Conservation (phyloP, 2,329 filamentous ascomycete genomes). For the Amauroascus niger region DNA sequence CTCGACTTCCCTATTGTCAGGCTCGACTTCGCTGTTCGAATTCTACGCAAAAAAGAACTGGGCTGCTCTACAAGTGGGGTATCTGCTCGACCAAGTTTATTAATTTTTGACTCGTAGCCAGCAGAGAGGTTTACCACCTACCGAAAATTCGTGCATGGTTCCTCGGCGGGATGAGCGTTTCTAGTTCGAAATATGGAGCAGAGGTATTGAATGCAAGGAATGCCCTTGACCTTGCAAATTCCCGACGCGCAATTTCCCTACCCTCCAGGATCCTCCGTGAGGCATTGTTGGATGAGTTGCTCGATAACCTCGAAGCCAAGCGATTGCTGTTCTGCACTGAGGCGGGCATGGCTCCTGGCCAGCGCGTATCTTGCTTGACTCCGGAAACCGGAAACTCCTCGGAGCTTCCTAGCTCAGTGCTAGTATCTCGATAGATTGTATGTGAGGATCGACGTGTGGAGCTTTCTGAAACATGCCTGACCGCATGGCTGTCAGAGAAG, state of each 20-base stretch:
- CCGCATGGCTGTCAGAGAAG: constrained; percentile 15
- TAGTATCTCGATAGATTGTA: constrained; percentile 2
- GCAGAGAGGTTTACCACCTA: background rate
- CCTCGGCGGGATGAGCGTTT: background rate
- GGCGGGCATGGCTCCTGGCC: background rate
- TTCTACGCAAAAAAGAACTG: constrained; percentile 20
- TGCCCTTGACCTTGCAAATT: constrained; percentile 14
- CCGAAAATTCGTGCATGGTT: background rate
- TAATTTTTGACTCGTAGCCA: background rate
- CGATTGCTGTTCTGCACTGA: constrained; percentile 13
- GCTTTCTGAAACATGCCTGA: background rate
- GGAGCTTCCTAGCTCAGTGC: background rate
- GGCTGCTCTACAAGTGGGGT: background rate
- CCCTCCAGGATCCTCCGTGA: constrained; percentile 20
- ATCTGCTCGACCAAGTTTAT: background rate
- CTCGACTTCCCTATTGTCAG: constrained; percentile 21
- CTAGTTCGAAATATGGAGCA: constrained; percentile 11
- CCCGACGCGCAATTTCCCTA: constrained; percentile 19
- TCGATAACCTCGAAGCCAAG: constrained; percentile 16
- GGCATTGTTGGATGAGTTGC: constrained; percentile 19
- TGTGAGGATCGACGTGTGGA: constrained; percentile 9
- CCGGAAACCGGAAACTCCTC: background rate
- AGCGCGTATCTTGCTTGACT: background rate
- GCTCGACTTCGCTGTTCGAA: constrained; percentile 31
- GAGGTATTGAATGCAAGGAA: constrained; percentile 25